phyloP scores from a whole-genome alignment of 352 stramenopile species.

The Pythium coloratum region DNA sequence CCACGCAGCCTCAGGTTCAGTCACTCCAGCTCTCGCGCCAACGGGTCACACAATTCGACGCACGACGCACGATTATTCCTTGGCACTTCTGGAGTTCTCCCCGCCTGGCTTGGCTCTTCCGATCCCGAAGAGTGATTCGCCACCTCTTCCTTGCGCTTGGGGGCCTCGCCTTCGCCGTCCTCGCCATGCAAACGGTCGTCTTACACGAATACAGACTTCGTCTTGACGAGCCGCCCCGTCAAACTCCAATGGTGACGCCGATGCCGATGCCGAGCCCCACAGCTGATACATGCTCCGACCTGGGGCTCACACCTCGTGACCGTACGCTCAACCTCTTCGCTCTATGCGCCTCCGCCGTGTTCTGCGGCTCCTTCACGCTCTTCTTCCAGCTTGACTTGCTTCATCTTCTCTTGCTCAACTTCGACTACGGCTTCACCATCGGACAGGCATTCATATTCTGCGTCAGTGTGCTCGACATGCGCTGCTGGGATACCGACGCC shows the following conservation, averaged over 20 bases:
- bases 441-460: constrained; percentile 1
- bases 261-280: not conserved
- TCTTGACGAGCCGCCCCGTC: not conserved
- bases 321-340: not conserved
- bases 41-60: constrained; percentile 3
- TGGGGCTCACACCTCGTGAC: not conserved
- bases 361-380: constrained; percentile 8
- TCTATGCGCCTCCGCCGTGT: not conserved
- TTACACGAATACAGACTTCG: not conserved
- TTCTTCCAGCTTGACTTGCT: constrained; percentile 19
- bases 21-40: constrained; percentile 6
- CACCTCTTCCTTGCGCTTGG: not conserved
- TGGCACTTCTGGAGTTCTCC: constrained; percentile 4
- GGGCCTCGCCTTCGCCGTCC: not conserved
- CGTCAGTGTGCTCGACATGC: constrained; percentile 11
- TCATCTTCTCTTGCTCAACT: constrained; percentile 11
- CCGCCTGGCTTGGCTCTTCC: not conserved
- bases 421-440: constrained; percentile 18
- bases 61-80: constrained; percentile 5
- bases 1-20: not conserved
- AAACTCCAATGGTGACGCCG: not conserved
- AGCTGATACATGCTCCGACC: not conserved
- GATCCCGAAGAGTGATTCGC: not conserved
- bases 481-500: constrained; percentile 7
- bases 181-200: not conserved